Percentiles rank a stretch among this genome's conserved stretches.
Evolutionary conservation across 495 filamentous ascomycete species (phyloP).

Genomic region (Penicillium chermesinum): DNA sequence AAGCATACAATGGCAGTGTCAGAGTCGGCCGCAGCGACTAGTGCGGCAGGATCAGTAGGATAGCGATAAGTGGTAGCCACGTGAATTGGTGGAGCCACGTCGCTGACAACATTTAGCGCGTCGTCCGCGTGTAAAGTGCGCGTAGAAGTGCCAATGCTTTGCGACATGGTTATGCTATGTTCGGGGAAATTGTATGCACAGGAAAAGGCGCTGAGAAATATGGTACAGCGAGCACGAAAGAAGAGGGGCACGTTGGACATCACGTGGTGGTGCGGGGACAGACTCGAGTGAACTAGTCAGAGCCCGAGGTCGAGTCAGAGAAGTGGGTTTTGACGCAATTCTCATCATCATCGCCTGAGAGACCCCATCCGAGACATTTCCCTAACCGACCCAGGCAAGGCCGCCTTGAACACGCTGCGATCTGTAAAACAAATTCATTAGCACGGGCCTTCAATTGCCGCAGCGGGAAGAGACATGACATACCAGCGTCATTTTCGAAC

Average conservation of each 20-base stretch:
- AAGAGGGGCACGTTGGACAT: conserved; percentile 16
- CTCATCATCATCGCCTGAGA: conserved; percentile 45
- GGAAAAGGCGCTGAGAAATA: conserved; percentile 9
- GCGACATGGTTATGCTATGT: conserved; percentile 30
- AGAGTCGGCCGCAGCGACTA: conserved; percentile 46
- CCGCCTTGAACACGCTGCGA: conserved; percentile 40
- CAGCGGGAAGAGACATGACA: conserved; percentile 27
- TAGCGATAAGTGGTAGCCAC: conserved; percentile 88
- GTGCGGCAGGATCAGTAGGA: conserved; percentile 55
- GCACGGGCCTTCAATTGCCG: not conserved
- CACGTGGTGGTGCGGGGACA: conserved; percentile 22
- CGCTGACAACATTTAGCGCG: conserved; percentile 59
- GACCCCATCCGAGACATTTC: conserved; percentile 48
- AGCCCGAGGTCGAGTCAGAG: conserved; percentile 4
- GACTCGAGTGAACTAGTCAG: not conserved
- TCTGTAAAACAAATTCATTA: conserved; percentile 29
- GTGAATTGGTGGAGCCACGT: conserved; percentile 82
- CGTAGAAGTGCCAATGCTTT: conserved; percentile 47
- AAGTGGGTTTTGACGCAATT: conserved; percentile 3
- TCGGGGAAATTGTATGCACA: conserved; percentile 26
- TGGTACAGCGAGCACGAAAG: conserved; percentile 20
- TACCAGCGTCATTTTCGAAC: conserved; percentile 76
- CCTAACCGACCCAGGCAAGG: conserved; percentile 43
- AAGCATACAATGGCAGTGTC: conserved; percentile 23
- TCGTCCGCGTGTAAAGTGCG: conserved; percentile 86